Conservation (phyloP, 2,329 filamentous ascomycete genomes). For the Fusarium sp. region DNA sequence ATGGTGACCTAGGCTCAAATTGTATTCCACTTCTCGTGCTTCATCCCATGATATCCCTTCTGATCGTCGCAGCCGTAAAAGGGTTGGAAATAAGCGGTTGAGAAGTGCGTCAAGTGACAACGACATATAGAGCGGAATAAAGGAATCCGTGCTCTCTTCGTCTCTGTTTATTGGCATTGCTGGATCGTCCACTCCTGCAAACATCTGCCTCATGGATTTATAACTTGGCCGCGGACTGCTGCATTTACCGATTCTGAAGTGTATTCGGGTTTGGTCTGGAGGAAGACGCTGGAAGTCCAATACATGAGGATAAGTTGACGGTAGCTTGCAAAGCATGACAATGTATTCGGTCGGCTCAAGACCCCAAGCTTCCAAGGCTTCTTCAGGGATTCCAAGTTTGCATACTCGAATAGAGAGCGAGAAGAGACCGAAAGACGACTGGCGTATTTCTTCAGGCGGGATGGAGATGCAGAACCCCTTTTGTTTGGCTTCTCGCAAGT, state of each 20-base stretch:
- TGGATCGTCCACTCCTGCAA: conserved; percentile 13
- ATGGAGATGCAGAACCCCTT: conserved; percentile 78
- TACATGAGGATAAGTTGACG: conserved; percentile 68
- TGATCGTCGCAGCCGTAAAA: conserved; percentile 68
- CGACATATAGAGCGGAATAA: conserved; percentile 72
- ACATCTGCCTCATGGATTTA: conserved; percentile 57
- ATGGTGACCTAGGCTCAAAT: conserved; percentile 15
- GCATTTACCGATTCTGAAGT: conserved; percentile 76
- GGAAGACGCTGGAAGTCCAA: conserved; percentile 61
- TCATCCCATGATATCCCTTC: conserved; percentile 69
- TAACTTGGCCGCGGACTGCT: conserved; percentile 76
- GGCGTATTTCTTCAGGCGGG: conserved; percentile 57
- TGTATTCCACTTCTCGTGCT: conserved; percentile 30
- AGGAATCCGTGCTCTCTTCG: conserved; percentile 24
- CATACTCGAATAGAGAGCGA: conserved; percentile 75
- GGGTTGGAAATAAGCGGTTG: conserved; percentile 68
- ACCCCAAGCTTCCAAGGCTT: conserved; percentile 82
- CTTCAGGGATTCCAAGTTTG: conserved; percentile 77
- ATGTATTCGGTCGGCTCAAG: conserved; percentile 74
- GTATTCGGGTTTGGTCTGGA: conserved; percentile 47
- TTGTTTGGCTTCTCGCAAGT: conserved; percentile 64
- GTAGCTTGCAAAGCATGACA: conserved; percentile 75
- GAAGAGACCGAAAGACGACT: conserved; percentile 58
- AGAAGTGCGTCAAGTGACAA: conserved; percentile 70
- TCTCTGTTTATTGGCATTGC: background rate